Evolutionary conservation across 164 flowering plant species (phyloP).

Genomic region (Berberis vulgaris): DNA sequence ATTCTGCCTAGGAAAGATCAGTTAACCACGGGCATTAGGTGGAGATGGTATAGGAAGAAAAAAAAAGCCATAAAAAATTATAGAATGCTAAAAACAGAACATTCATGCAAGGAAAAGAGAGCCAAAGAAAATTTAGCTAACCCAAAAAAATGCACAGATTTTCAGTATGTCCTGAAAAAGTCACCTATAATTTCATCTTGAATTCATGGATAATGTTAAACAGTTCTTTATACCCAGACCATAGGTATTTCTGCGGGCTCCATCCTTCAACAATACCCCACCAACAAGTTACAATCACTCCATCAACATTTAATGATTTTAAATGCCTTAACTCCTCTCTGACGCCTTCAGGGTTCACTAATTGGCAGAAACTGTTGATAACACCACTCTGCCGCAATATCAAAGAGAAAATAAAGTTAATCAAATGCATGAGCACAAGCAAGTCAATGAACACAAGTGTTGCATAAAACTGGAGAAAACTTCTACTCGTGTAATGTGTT

Average conservation of each 20-base stretch:
- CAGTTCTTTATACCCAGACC: slow-evolving; percentile 77
- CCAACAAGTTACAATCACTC: slow-evolving; percentile 79
- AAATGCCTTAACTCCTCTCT: slow-evolving; percentile 53
- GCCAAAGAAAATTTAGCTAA: too few relatives aligned
- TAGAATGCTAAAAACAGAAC: too few relatives aligned
- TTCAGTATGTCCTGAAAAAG: background rate
- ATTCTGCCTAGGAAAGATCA: too few relatives aligned
- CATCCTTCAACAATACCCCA: slow-evolving; percentile 89
- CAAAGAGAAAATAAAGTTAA: too few relatives aligned
- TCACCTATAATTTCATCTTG: slow-evolving; percentile 66
- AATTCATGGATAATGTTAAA: slow-evolving; percentile 58
- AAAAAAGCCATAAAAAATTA: too few relatives aligned
- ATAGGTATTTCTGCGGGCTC: slow-evolving; percentile 69
- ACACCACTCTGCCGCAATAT: slow-evolving; percentile 41
- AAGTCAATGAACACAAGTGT: too few relatives aligned
- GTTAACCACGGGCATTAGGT: too few relatives aligned
- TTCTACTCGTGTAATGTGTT: too few relatives aligned
- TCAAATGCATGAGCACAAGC: too few relatives aligned
- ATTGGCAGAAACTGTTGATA: slow-evolving; percentile 64
- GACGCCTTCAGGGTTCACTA: slow-evolving; percentile 62
- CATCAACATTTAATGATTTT: slow-evolving; percentile 69
- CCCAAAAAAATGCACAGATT: background rate
- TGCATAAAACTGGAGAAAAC: too few relatives aligned
- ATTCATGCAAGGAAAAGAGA: too few relatives aligned
- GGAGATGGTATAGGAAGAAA: too few relatives aligned